phyloP scores from a whole-genome alignment of 2,329 filamentous ascomycete genomes.

The Chrysoporthe deuterocubensis region DNA sequence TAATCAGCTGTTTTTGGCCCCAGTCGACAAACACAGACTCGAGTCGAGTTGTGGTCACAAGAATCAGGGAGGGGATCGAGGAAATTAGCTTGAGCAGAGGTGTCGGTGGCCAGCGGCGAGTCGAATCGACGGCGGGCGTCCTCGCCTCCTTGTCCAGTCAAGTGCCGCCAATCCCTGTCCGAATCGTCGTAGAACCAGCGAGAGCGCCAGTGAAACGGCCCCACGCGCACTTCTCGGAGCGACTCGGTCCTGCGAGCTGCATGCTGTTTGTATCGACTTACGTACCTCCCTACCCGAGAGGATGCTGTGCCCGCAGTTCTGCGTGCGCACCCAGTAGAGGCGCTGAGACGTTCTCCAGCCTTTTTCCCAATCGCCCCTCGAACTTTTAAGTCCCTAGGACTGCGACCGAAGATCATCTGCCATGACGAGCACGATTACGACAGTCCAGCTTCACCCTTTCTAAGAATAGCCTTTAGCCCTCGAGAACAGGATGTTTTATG shows the following conservation, averaged over 20 bases:
- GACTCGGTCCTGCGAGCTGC: slow-evolving; percentile 15
- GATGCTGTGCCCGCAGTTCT: background rate
- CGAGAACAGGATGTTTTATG: background rate
- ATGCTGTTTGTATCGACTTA: background rate
- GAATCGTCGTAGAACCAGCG: slow-evolving; percentile 16
- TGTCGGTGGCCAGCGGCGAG: slow-evolving; percentile 4
- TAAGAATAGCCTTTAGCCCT: background rate
- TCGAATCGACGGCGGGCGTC: slow-evolving; percentile 11
- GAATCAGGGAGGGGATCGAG: background rate
- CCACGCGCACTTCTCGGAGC: slow-evolving; percentile 5
- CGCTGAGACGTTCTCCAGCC: background rate
- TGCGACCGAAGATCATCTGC: background rate
- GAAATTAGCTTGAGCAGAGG: slow-evolving; percentile 1
- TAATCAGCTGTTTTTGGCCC: background rate
- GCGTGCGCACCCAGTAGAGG: background rate
- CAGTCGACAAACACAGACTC: background rate
- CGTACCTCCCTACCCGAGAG: slow-evolving; percentile 2
- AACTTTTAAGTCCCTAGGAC: background rate
- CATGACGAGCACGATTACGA: background rate
- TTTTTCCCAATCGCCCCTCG: background rate
- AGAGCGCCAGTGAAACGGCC: slow-evolving; percentile 14
- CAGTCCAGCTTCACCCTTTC: background rate
- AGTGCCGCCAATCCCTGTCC: slow-evolving; percentile 10
- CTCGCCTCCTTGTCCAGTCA: slow-evolving; percentile 7
- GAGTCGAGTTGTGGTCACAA: slow-evolving; percentile 6